Conservation (phyloP, 2,329 filamentous ascomycete species). For the Fusarium sp. region DNA sequence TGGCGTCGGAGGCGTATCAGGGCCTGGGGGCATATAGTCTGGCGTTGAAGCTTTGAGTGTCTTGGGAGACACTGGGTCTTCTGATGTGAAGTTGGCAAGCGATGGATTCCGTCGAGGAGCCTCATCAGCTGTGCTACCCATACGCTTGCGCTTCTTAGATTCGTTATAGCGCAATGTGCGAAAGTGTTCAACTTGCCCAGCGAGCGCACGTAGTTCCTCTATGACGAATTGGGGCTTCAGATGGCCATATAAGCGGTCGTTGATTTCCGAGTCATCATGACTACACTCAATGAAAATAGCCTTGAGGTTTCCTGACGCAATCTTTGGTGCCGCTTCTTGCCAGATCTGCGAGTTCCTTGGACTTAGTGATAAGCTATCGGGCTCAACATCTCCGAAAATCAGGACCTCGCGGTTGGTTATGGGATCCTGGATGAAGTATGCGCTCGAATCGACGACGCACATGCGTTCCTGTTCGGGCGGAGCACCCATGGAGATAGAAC, state of each 20-base stretch:
- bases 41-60: conserved; percentile 51
- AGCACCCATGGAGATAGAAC: conserved; percentile 40
- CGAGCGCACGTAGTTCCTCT: conserved; percentile 79
- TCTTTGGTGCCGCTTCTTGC: conserved; percentile 88
- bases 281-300: conserved; percentile 97
- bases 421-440: conserved; percentile 89
- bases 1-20: conserved; percentile 59
- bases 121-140: conserved; percentile 47
- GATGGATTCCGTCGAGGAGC: conserved; percentile 38
- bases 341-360: conserved; percentile 87
- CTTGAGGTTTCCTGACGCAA: conserved; percentile 75
- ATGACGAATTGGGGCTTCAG: conserved; percentile 85
- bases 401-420: conserved; percentile 80
- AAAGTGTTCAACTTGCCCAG: conserved; percentile 70
- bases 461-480: conserved; percentile 57
- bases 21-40: conserved; percentile 29
- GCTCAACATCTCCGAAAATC: conserved; percentile 96
- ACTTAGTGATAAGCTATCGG: conserved; percentile 83
- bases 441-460: conserved; percentile 88
- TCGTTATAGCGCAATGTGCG: conserved; percentile 53
- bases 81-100: conserved; percentile 44
- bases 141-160: conserved; percentile 74
- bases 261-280: conserved; percentile 82
- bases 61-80: conserved; percentile 65
- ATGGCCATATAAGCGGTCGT: conserved; percentile 87